Conservation (phyloP, 345 rosid genomes). For the Lepidium aucheri region DNA sequence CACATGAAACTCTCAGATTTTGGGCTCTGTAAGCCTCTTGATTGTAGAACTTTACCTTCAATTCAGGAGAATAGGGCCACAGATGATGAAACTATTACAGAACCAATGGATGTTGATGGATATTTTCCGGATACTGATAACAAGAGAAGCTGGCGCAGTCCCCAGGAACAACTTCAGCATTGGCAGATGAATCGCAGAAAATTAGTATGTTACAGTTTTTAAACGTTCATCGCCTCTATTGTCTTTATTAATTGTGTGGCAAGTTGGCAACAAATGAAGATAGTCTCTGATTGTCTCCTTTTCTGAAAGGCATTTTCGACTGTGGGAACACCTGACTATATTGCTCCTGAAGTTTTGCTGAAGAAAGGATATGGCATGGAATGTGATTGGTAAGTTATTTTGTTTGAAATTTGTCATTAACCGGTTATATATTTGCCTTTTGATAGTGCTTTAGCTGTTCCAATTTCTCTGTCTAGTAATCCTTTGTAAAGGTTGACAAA, state of each 20-base stretch:
- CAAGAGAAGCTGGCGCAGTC: slow-evolving; percentile 77
- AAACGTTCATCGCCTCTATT: slow-evolving; percentile 3
- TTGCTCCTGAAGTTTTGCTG: slow-evolving; percentile 91
- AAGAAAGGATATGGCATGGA: slow-evolving; percentile 99
- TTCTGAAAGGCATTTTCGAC: slow-evolving; percentile 82
- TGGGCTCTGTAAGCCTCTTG: slow-evolving; percentile 98
- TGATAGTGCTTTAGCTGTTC: background rate
- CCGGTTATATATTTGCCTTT: background rate
- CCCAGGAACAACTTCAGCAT: slow-evolving; percentile 91
- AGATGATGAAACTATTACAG: slow-evolving; percentile 53
- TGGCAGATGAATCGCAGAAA: slow-evolving; percentile 99
- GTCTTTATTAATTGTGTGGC: background rate
- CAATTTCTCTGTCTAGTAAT: background rate
- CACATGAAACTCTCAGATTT: slow-evolving; percentile 98
- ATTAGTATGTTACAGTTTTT: slow-evolving; percentile 41
- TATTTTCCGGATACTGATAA: slow-evolving; percentile 66
- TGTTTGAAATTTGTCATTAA: background rate
- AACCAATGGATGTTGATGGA: slow-evolving; percentile 89
- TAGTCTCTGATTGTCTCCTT: background rate
- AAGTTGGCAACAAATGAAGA: background rate
- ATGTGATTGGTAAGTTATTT: slow-evolving; percentile 83
- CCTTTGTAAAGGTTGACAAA: background rate
- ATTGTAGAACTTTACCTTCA: slow-evolving; percentile 67
- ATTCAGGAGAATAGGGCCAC: slow-evolving; percentile 68
- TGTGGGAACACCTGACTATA: slow-evolving; percentile 95